Evolutionary conservation across 2,329 filamentous ascomycete species (phyloP).

Genomic region (Cladosporium sp.): DNA sequence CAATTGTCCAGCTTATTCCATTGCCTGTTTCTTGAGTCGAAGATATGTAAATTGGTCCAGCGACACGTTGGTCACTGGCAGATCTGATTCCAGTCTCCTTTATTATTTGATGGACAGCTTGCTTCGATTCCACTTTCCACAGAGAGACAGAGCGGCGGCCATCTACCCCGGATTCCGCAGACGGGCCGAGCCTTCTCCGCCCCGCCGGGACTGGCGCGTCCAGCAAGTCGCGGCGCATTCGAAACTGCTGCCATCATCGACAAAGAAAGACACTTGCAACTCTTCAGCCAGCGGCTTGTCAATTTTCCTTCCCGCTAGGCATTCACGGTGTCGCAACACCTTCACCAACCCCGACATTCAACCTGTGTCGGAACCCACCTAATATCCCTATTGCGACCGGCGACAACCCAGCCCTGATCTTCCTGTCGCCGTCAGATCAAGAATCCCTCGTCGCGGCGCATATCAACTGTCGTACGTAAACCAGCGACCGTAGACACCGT

Average conservation of each 20-base stretch:
- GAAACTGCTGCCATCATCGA: slow-evolving; percentile 10
- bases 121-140: no score
- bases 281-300: slow-evolving; percentile 18
- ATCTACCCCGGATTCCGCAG: neutral
- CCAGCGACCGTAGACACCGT: neutral
- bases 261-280: slow-evolving; percentile 1
- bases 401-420: no score
- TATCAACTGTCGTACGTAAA: neutral
- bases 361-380: no score
- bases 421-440: neutral
- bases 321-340: neutral
- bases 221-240: no score
- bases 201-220: neutral
- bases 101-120: no score
- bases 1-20: slow-evolving; percentile 4
- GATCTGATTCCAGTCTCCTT: no score
- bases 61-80: no score
- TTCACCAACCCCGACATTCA: neutral
- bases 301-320: slow-evolving; percentile 18
- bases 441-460: neutral
- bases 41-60: no score
- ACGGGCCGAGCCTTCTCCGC: neutral
- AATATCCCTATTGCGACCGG: neutral
- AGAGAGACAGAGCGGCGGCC: no score
- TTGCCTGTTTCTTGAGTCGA: neutral